Evolutionary conservation across 306 rosid genomes (phyloP).

Genomic region (Mimosa bimucronata): DNA sequence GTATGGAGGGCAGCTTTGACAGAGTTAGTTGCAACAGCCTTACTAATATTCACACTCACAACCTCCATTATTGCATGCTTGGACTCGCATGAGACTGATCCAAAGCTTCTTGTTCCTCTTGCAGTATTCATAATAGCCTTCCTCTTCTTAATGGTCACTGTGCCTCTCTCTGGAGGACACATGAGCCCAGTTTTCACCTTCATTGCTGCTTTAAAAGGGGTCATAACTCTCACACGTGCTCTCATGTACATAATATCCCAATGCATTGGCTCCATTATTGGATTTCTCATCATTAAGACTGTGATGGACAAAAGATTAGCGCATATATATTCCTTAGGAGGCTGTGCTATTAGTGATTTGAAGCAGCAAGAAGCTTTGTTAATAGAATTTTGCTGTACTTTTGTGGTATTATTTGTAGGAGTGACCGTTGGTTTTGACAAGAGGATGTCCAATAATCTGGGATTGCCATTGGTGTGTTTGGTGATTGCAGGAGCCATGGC

Average conservation of each 20-base stretch:
- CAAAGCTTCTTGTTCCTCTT: constrained; percentile 67
- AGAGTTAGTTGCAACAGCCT: constrained; percentile 65
- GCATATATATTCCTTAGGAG: constrained; percentile 7
- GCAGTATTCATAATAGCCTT: constrained; percentile 66
- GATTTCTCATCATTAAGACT: constrained; percentile 23
- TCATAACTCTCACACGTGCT: constrained; percentile 46
- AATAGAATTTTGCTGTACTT: constrained; percentile 29
- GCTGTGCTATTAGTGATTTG: constrained; percentile 8
- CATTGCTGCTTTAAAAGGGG: constrained; percentile 52
- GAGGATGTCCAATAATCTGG: constrained; percentile 54
- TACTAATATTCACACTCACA: constrained; percentile 54
- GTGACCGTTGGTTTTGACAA: constrained; percentile 72
- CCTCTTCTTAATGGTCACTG: constrained; percentile 68
- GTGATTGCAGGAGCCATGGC: constrained; percentile 56
- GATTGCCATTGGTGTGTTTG: constrained; percentile 49
- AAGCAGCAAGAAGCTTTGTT: constrained; percentile 4
- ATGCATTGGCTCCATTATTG: constrained; percentile 22
- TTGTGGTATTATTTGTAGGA: constrained; percentile 57
- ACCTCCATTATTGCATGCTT: constrained; percentile 66
- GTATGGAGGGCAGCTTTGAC: constrained; percentile 46
- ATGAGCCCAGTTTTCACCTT: constrained; percentile 57
- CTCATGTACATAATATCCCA: constrained; percentile 9
- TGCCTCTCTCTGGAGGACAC: constrained; percentile 67
- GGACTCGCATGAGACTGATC: constrained; percentile 52
- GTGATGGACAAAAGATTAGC: constrained; percentile 10